Percentiles rank a stretch among this genome's conserved stretches.
Evolutionary conservation across 306 rosid genomes (phyloP).

Genomic region (Quercus rubra): DNA sequence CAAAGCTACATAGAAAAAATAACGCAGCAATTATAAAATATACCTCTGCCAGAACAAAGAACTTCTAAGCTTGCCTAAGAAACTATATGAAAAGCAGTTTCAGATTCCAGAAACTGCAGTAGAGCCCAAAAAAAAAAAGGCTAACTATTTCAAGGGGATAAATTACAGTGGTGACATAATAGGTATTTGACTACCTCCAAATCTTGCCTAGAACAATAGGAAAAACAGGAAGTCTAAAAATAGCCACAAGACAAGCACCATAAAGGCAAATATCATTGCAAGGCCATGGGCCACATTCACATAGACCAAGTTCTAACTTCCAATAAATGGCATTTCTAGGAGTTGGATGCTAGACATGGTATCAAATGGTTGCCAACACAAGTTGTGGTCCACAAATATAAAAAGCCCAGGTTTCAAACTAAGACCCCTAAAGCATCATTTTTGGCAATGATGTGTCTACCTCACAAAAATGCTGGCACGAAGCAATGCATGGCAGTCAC

Average conservation of each 20-base stretch:
- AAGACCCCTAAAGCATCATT: neutral
- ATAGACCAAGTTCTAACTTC: neutral
- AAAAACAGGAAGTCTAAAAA: neutral
- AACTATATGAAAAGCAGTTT: neutral
- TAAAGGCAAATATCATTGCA: neutral
- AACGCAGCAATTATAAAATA: neutral
- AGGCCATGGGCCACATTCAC: neutral
- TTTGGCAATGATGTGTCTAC: neutral
- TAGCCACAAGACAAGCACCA: neutral
- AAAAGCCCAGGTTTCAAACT: neutral
- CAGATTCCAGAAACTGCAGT: neutral
- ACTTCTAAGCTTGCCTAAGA: neutral
- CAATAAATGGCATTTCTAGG: neutral
- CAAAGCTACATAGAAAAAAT: neutral
- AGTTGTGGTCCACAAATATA: neutral
- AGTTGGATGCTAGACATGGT: neutral
- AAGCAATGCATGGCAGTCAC: neutral
- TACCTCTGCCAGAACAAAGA: neutral
- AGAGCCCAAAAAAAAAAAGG: neutral
- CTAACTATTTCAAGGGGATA: neutral
- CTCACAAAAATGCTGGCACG: neutral
- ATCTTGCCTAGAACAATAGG: neutral
- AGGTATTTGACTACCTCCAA: neutral
- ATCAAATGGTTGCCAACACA: neutral
- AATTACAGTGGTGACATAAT: neutral